These are phyloP conservation scores for Saccharomycopsis babjevae DNA, from an alignment of 805 yeast genomes.

Conservation along the genomic window DNA sequence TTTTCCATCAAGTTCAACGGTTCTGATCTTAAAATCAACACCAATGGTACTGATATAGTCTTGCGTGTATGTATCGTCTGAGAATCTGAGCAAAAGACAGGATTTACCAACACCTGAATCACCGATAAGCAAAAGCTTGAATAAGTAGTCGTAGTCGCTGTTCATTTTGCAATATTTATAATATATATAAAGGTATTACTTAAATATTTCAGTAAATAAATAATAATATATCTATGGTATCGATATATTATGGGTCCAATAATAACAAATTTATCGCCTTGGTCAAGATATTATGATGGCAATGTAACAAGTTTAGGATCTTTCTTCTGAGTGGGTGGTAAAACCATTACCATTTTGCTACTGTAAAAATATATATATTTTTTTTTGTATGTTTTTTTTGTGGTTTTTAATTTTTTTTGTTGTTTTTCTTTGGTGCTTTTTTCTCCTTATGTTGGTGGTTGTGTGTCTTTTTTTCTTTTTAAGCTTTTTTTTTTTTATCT, in stretches of 20 bases:
- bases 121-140: slow-evolving; percentile 90
- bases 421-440: not conserved
- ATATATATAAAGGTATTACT: not conserved
- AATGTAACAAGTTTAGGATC: not conserved
- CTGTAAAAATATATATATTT: not conserved
- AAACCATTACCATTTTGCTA: not conserved
- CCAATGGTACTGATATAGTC: slow-evolving; percentile 97
- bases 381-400: not conserved
- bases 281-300: not conserved
- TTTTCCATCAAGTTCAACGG: slow-evolving; percentile 87
- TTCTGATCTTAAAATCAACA: slow-evolving; percentile 95
- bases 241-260: too few species aligned
- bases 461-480: not conserved
- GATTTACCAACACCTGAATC: slow-evolving; percentile 99
- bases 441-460: not conserved
- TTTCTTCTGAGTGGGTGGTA: not conserved
- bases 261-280: too few species aligned
- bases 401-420: not conserved
- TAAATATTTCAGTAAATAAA: not conserved
- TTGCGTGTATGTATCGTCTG: slow-evolving; percentile 94
- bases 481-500: not conserved
- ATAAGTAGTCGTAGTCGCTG: slow-evolving; percentile 95
- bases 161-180: slow-evolving; percentile 39
- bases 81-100: slow-evolving; percentile 86
- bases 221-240: not conserved